Evolutionary conservation across 176 grass and related monocot species (phyloP), one percentile per base, ranked within the genome.

Genomic region (Carex scoparia): DNA sequence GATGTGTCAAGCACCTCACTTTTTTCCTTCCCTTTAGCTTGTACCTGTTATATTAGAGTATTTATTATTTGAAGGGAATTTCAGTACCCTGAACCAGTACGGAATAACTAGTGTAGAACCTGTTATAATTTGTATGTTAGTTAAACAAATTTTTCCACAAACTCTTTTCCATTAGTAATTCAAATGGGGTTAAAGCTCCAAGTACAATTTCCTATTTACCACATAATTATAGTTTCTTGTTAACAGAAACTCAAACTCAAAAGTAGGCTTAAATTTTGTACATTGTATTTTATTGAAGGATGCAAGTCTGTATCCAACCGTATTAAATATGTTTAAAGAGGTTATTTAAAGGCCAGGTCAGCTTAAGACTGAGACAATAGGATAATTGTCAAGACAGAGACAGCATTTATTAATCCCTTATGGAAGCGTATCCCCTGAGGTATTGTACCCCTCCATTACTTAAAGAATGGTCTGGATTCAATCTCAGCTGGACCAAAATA

Each of bases 1-100:
- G 88, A 91, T 11, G 90, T 55, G 85, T 95, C 93, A 86, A 98
- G 89, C 27, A 94, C 88, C 85, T 73, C 89, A 15, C 91, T 85
- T 14, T 87, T 87, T 58, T 73, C 85, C 42, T 74, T 66, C 6
- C 66, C 85, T 55, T 62, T 86, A 30, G 88, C 15, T 14, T 88
- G 83, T 55, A 98, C 90, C 74, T 78, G 53, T 33, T 35, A 78
- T 13, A 78, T 78, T 72, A 33, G 66, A 72, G 69, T 48, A 44
- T 40, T 48, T n/a, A 13, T 33, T 56, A 78, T 55, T 32, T 31
- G 4, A 78, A 54, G 19, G 73, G 49, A 0, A 11, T 30, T 76
- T 30, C 11, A 14, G 2, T 16, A 11, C 73, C 48, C 55, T 13
- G 51, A 77, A 57, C 28, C 51, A 57, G 73, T 16, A 33, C 35